Evolutionary conservation across 495 filamentous ascomycete genomes (phyloP).

Genomic region (Echria macrotheca): DNA sequence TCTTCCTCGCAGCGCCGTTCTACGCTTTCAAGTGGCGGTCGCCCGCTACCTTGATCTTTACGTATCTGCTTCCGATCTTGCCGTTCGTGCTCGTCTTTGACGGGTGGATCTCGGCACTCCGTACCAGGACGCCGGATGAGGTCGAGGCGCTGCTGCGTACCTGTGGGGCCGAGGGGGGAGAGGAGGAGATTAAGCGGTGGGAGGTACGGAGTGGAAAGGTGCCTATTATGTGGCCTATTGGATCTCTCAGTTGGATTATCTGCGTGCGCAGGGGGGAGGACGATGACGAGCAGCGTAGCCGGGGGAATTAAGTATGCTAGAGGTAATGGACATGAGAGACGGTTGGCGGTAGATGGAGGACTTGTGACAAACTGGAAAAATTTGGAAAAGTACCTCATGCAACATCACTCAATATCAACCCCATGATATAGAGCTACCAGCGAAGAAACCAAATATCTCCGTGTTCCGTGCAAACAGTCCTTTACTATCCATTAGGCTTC

Average conservation of each 20-base stretch:
- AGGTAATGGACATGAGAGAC: not conserved
- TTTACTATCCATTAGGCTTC: too few relatives aligned
- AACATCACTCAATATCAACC: too few relatives aligned
- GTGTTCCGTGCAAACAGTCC: too few relatives aligned
- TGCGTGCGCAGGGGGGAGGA: conserved; percentile 33
- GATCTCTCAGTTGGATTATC: conserved; percentile 47
- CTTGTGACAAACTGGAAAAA: not conserved
- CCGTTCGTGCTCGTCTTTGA: conserved; percentile 62
- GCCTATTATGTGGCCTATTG: conserved; percentile 45
- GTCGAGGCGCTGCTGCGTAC: conserved; percentile 51
- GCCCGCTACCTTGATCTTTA: conserved; percentile 55
- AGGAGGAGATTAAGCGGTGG: conserved; percentile 41
- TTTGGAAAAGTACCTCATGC: too few relatives aligned
- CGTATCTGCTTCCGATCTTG: conserved; percentile 58
- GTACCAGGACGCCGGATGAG: conserved; percentile 61
- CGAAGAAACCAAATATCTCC: too few relatives aligned
- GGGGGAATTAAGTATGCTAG: not conserved
- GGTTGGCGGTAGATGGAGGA: not conserved
- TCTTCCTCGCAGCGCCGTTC: conserved; percentile 51
- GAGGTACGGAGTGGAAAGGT: conserved; percentile 48
- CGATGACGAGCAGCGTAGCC: not conserved
- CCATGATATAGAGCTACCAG: too few relatives aligned
- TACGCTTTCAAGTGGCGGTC: conserved; percentile 51
- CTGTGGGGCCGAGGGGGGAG: conserved; percentile 38
- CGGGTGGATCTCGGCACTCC: conserved; percentile 57